Percentiles rank a stretch among this genome's conserved stretches.
Conservation (phyloP, 1,139 yeast genomes). For the Insectozyma bohioensis region DNA sequence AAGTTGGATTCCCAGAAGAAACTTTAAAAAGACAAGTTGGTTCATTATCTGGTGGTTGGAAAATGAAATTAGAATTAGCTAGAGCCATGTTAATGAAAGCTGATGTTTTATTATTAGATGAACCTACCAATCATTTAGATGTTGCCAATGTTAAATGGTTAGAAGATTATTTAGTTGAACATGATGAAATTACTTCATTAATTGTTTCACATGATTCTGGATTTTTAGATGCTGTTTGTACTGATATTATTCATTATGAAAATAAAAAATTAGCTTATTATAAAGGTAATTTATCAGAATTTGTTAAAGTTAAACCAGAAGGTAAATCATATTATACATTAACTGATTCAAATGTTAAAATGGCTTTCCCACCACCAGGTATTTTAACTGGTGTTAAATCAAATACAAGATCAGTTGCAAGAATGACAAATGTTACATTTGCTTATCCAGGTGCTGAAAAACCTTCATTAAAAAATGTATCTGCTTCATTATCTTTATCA, state of each 20-base stretch:
- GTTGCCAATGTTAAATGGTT: conserved; percentile 93
- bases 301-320: conserved; percentile 90
- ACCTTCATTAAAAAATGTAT: conserved; percentile 77
- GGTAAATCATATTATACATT: conserved; percentile 96
- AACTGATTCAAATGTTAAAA: conserved; percentile 88
- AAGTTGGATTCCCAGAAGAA: conserved; percentile 90
- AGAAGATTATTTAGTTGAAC: conserved; percentile 76
- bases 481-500: conserved; percentile 85
- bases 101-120: conserved; percentile 89
- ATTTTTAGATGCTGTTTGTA: conserved; percentile 91
- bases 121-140: conserved; percentile 98
- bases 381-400: conserved; percentile 94
- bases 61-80: conserved; percentile 96
- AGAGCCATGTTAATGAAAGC: conserved; percentile 99
- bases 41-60: conserved; percentile 98
- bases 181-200: conserved; percentile 86
- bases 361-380: conserved; percentile 99
- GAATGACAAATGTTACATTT: conserved; percentile 83
- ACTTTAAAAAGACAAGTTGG: conserved; percentile 90
- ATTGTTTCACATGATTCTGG: conserved; percentile 98
- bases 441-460: conserved; percentile 85
- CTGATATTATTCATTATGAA: conserved; percentile 96
- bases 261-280: conserved; percentile 92
- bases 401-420: conserved; percentile 91
- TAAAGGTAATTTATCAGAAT: conserved; percentile 92